A percentile compares a stretch with the other conserved stretches of the same genome.
Evolutionary conservation across 2,329 filamentous ascomycete genomes (phyloP).

Genomic region (Daldinia sp.): DNA sequence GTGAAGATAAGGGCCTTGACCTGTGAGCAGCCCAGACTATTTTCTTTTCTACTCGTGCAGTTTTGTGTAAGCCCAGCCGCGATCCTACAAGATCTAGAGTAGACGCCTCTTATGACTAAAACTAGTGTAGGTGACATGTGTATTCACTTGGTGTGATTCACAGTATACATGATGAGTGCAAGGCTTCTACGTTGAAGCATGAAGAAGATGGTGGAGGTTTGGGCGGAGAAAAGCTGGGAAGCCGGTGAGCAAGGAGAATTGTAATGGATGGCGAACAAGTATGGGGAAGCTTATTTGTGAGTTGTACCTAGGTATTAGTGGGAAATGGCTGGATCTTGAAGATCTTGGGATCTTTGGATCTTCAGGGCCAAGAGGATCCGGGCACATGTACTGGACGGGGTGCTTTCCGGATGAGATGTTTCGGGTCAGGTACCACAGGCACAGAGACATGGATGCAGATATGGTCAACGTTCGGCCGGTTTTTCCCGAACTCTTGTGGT

Average conservation of each 20-base stretch:
- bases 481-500: constrained; percentile 20
- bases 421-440: constrained; percentile 1
- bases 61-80: not conserved
- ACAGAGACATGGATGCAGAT: not conserved
- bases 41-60: not conserved
- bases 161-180: too few relatives aligned
- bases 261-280: not conserved
- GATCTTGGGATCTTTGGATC: constrained; percentile 4
- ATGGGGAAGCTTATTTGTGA: not conserved
- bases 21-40: not conserved
- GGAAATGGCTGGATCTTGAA: not conserved
- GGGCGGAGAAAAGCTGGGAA: not conserved
- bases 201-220: not conserved
- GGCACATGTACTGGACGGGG: constrained; percentile 1
- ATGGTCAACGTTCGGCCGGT: constrained; percentile 13
- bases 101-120: not conserved
- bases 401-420: not conserved
- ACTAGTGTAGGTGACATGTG: not conserved
- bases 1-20: not conserved
- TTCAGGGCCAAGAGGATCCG: constrained; percentile 5
- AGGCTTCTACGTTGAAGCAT: not conserved
- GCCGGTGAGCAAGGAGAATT: not conserved
- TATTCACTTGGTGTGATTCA: too few relatives aligned
- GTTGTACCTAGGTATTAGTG: not conserved
- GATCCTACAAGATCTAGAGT: not conserved